Percentiles rank a stretch among this genome's conserved stretches.
Conservation (phyloP, 2,329 filamentous ascomycete species). For the Beauveria pseudobassiana region DNA sequence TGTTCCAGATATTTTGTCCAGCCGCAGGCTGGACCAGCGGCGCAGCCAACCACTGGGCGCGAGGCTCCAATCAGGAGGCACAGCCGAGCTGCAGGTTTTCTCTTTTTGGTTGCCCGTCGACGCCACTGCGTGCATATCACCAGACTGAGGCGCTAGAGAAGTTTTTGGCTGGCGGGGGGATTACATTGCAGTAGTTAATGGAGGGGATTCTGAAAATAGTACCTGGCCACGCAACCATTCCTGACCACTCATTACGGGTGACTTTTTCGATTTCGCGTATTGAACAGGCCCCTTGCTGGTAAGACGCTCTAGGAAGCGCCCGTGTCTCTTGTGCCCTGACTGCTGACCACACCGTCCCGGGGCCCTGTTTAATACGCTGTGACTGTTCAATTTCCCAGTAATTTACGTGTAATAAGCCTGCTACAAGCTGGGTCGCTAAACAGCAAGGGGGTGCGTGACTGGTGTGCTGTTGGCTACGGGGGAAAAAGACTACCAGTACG, state of each 20-base stretch:
- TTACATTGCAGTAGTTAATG: background rate
- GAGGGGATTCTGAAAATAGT: background rate
- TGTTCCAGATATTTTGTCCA: background rate
- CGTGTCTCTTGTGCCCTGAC: background rate
- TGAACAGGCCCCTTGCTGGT: background rate
- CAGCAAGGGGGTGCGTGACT: no score
- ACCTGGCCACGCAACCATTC: background rate
- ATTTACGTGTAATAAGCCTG: background rate
- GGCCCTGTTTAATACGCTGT: background rate
- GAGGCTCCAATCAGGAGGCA: background rate
- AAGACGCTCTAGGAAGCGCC: background rate
- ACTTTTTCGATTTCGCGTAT: background rate
- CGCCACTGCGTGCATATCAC: background rate
- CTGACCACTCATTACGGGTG: background rate
- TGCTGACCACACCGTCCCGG: background rate
- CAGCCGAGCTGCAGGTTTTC: conserved; percentile 1
- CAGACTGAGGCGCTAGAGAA: background rate
- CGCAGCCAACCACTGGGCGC: background rate
- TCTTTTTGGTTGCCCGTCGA: background rate
- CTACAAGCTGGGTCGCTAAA: background rate
- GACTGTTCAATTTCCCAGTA: background rate
- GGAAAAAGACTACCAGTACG: no score
- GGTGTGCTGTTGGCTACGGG: background rate
- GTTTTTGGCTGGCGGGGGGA: background rate
- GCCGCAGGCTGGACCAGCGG: background rate